Evolutionary conservation across 2,329 filamentous ascomycete species (phyloP).

Genomic region (Orbilia brochopaga): DNA sequence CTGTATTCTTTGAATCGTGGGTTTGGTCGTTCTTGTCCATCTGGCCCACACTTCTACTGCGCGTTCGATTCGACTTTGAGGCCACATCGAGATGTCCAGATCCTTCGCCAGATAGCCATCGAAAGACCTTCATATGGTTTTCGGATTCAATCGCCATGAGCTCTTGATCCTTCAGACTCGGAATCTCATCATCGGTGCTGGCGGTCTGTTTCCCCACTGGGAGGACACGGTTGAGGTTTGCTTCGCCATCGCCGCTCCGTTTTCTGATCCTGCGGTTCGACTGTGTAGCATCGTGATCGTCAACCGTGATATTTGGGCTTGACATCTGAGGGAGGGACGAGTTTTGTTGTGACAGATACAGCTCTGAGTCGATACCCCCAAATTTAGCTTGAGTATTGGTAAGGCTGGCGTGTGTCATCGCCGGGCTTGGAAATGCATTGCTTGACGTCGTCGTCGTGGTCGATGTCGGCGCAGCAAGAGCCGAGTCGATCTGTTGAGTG

Average conservation of each 20-base stretch:
- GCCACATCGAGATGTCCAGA: conserved; percentile 41
- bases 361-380: neutral
- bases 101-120: conserved; percentile 45
- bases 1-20: neutral
- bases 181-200: conserved; percentile 38
- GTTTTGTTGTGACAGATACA: neutral
- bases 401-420: conserved; percentile 40
- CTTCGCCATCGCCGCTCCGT: conserved; percentile 23
- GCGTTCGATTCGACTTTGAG: conserved; percentile 13
- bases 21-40: conserved; percentile 11
- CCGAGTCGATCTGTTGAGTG: conserved; percentile 21
- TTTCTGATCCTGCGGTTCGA: conserved; percentile 27
- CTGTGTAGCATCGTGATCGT: conserved; percentile 46
- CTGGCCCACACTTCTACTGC: conserved; percentile 41
- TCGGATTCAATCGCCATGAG: conserved; percentile 45
- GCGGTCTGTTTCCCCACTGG: conserved; percentile 17
- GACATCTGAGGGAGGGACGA: conserved; percentile 15
- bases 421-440: conserved; percentile 37
- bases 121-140: conserved; percentile 45
- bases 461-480: conserved; percentile 4
- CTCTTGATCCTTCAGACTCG: conserved; percentile 40
- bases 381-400: conserved; percentile 10
- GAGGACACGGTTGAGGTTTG: conserved; percentile 37
- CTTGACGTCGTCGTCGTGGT: conserved; percentile 8
- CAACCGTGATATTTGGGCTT: conserved; percentile 44